Conservation (phyloP, 768 basidiomycete genomes). For the Royoungia palumana region DNA sequence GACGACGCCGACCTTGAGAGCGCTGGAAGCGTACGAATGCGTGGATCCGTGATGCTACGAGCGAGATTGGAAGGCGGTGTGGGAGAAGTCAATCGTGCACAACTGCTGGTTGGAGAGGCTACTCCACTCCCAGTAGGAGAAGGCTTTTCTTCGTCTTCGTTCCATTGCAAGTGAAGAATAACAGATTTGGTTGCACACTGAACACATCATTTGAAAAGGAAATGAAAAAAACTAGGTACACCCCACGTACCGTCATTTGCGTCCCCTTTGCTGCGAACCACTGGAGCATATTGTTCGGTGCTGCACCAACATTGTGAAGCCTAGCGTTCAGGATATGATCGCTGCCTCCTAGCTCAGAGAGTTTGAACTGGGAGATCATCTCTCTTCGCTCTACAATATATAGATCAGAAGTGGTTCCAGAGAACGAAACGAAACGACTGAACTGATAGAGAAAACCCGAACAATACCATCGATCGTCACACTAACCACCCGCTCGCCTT, state of each 20-base stretch:
- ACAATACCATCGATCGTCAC: slow-evolving; percentile 93
- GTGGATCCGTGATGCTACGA: slow-evolving; percentile 24
- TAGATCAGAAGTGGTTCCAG: slow-evolving; percentile 3
- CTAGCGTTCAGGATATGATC: slow-evolving; percentile 67
- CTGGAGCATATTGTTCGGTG: slow-evolving; percentile 87
- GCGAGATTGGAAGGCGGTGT: slow-evolving; percentile 22
- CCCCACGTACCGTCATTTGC: slow-evolving; percentile 76
- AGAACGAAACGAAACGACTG: slow-evolving; percentile 27
- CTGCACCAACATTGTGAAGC: slow-evolving; percentile 72
- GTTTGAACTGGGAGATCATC: slow-evolving; percentile 90
- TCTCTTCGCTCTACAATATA: slow-evolving; percentile 54
- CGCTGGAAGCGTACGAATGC: slow-evolving; percentile 47
- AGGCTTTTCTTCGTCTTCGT: slow-evolving; percentile 50
- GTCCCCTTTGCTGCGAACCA: slow-evolving; percentile 91
- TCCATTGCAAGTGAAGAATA: slow-evolving; percentile 84
- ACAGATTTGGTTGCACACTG: slow-evolving; percentile 88
- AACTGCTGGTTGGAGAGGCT: slow-evolving; percentile 25
- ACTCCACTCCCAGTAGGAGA: slow-evolving; percentile 12
- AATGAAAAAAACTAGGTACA: neutral
- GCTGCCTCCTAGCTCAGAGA: slow-evolving; percentile 68
- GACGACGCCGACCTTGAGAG: slow-evolving; percentile 56
- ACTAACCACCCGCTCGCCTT: slow-evolving; percentile 83
- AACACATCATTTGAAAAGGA: neutral
- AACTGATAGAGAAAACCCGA: slow-evolving; percentile 85
- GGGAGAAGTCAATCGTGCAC: slow-evolving; percentile 25